phyloP scores from a whole-genome alignment of 805 yeast species.

The Wickerhamiella siamensis region DNA sequence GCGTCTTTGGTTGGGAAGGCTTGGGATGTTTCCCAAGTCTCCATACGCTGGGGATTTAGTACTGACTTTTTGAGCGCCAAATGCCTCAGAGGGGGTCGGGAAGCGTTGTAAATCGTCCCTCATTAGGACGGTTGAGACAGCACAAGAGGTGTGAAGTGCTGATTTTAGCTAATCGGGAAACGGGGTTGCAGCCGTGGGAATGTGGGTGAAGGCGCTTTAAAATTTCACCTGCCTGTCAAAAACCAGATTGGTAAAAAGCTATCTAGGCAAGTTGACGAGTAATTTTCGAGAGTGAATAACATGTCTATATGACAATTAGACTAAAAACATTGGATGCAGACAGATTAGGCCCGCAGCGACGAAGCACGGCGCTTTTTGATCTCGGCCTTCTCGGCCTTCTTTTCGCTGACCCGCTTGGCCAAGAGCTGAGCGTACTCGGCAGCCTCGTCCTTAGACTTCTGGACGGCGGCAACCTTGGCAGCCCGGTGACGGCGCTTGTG shows the following conservation, averaged over 20 bases:
- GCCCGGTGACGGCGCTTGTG: constrained; percentile 96
- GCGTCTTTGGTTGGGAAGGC: constrained; percentile 16
- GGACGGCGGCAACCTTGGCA: constrained; percentile 90
- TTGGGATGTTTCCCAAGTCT: constrained; percentile 11
- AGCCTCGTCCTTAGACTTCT: constrained; percentile 99
- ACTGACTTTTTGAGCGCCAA: constrained; percentile 10
- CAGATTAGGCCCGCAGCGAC: constrained; percentile 47
- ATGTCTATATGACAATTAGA: constrained; percentile 3
- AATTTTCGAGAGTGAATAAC: not conserved
- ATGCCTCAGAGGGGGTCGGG: constrained; percentile 21
- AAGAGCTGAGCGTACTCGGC: constrained; percentile 98
- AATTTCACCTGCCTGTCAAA: too few relatives aligned
- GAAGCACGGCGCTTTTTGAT: constrained; percentile 99
- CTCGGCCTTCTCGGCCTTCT: constrained; percentile 97
- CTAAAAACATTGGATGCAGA: not conserved
- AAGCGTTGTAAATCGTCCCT: constrained; percentile 19
- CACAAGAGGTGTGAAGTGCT: constrained; percentile 2
- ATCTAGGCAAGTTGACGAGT: too few relatives aligned
- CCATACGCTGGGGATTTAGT: constrained; percentile 12
- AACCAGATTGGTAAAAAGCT: too few relatives aligned
- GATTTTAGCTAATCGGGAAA: not conserved
- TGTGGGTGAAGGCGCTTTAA: too few relatives aligned
- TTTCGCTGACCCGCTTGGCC: constrained; percentile 96
- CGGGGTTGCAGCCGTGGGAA: too few relatives aligned
- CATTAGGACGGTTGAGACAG: constrained; percentile 6